Evolutionary conservation across 805 yeast genomes (phyloP).

Genomic region (Henningerozyma blattae): DNA sequence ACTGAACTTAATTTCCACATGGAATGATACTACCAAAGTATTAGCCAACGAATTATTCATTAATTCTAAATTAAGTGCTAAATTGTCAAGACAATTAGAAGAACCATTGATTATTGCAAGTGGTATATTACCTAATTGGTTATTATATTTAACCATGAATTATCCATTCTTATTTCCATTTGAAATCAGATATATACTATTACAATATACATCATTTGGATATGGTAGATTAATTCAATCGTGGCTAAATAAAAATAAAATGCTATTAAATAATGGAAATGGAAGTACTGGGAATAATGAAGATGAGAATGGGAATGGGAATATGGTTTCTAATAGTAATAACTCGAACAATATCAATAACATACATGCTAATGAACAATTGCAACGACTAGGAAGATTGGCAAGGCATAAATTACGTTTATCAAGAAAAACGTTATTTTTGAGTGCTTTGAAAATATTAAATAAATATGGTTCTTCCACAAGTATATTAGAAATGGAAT

Average conservation of each 20-base stretch:
- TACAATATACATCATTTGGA: conserved; percentile 86
- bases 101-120: conserved; percentile 83
- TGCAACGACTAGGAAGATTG: conserved; percentile 54
- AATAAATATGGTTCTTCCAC: conserved; percentile 70
- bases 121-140: conserved; percentile 80
- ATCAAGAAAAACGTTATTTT: conserved; percentile 54
- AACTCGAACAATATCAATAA: too few species aligned
- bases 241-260: conserved; percentile 55
- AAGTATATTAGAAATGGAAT: conserved; percentile 75
- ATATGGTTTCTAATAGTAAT: neutral
- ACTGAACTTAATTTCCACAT: conserved; percentile 27
- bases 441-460: conserved; percentile 70
- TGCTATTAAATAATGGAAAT: too few species aligned
- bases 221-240: conserved; percentile 68
- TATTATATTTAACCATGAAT: conserved; percentile 54
- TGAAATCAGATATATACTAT: conserved; percentile 62
- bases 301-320: conserved; percentile 19
- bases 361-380: conserved; percentile 16
- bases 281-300: conserved; percentile 28
- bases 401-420: conserved; percentile 71
- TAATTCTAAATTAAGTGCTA: conserved; percentile 76
- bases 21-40: conserved; percentile 6
- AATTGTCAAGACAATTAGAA: conserved; percentile 74
- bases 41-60: conserved; percentile 33
- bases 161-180: conserved; percentile 80